Conservation (phyloP, 495 filamentous ascomycete species). For the Mycothermus thermophilus region DNA sequence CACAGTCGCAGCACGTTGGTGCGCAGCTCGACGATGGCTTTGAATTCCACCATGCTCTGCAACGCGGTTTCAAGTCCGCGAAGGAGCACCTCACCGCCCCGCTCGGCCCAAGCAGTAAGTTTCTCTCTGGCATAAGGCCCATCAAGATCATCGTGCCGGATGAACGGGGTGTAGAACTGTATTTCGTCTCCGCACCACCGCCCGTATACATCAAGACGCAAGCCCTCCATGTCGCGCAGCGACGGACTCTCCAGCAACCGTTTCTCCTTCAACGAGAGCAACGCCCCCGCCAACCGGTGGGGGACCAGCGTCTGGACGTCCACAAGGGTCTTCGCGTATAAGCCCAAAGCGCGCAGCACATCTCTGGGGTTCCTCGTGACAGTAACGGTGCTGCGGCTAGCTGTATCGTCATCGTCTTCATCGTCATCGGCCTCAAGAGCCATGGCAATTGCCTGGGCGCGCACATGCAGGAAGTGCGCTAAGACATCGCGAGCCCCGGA, state of each 20-base stretch:
- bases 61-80: slow-evolving; percentile 44
- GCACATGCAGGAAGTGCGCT: slow-evolving; percentile 63
- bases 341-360: slow-evolving; percentile 46
- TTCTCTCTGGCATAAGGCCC: slow-evolving; percentile 47
- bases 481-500: slow-evolving; percentile 71
- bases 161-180: slow-evolving; percentile 76
- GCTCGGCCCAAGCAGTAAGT: slow-evolving; percentile 59
- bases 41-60: slow-evolving; percentile 44
- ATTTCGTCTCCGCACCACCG: slow-evolving; percentile 77
- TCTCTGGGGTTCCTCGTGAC: slow-evolving; percentile 24
- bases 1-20: slow-evolving; percentile 58
- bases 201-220: slow-evolving; percentile 69
- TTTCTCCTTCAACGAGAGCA: slow-evolving; percentile 52
- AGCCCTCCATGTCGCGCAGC: slow-evolving; percentile 47
- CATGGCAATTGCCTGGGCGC: slow-evolving; percentile 49
- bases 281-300: slow-evolving; percentile 51
- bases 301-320: slow-evolving; percentile 65
- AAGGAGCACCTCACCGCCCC: slow-evolving; percentile 52
- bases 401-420: slow-evolving; percentile 3
- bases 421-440: slow-evolving; percentile 35
- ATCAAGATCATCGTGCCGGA: slow-evolving; percentile 68
- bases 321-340: slow-evolving; percentile 66
- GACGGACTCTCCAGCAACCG: slow-evolving; percentile 57
- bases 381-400: neutral
- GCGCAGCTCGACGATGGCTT: slow-evolving; percentile 52